A percentile compares a stretch with the other conserved stretches of the same genome.
phyloP scores from a whole-genome alignment of 2,329 filamentous ascomycete genomes.

The Penicillium sp. region DNA sequence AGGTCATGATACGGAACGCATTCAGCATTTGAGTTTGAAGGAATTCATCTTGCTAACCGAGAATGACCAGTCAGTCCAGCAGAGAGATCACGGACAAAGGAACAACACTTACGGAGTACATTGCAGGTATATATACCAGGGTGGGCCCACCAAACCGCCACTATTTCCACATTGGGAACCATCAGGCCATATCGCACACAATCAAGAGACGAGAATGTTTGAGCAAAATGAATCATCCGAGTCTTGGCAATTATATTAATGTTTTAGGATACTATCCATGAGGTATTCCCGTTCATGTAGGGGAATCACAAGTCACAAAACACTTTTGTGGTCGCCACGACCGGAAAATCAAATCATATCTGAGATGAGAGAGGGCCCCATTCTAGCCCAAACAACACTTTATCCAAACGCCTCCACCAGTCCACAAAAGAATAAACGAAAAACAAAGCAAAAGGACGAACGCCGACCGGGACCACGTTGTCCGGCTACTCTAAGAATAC shows the following conservation, averaged over 20 bases:
- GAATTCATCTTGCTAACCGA: not conserved
- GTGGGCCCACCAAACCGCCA: not conserved
- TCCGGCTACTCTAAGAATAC: conserved; percentile 17
- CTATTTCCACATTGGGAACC: not conserved
- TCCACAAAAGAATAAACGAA: not conserved
- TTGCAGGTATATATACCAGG: not conserved
- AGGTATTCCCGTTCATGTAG: conserved; percentile 3
- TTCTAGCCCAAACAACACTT: conserved; percentile 8
- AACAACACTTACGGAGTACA: not conserved
- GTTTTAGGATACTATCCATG: conserved; percentile 20
- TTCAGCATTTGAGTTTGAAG: not conserved
- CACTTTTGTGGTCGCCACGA: conserved; percentile 28
- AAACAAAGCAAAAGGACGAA: not conserved
- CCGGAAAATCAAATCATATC: conserved; percentile 13
- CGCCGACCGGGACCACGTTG: conserved; percentile 12
- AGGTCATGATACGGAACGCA: not conserved
- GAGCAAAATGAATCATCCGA: conserved; percentile 16
- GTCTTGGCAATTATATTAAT: conserved; percentile 27
- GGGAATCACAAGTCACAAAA: conserved; percentile 21
- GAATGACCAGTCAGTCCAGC: not conserved
- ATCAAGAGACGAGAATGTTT: not conserved
- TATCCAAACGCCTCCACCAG: conserved; percentile 7
- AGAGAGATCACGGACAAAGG: not conserved
- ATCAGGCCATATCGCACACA: not conserved
- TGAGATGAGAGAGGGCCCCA: conserved; percentile 18